Evolutionary conservation across 1,284 basidiomycete genomes (phyloP), one percentile per base, ranked within the genome.

Genomic region (Ceratobasidium sp.): DNA sequence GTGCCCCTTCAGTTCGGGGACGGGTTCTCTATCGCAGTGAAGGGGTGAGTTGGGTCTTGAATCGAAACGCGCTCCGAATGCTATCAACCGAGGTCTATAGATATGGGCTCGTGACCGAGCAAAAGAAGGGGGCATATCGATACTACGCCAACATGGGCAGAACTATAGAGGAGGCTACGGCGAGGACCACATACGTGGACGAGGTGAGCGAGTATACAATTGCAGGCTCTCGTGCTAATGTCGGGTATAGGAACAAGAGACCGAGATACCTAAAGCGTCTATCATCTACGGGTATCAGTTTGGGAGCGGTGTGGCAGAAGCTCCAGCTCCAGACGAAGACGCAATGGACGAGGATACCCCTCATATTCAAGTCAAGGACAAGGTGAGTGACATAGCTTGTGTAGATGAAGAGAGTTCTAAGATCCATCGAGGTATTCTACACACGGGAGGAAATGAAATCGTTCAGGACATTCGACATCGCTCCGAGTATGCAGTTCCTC

Each of bases 1-100:
- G 84, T 97, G 41, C 91, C 92, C 1, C 87, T 99, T 67, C 86
- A 91, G 75, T 84, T 99, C 32, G 94, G 88, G 1, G 84, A 92
- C 16, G 92, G 87, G 1, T 89, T 98, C 74, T 87, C 88, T 18
- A 96, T 99, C 74, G 94, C 95, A 2, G 85, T 98, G 60, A 95
- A 95, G 79, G 97, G 96, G 90, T 96, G 77, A 76, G 85, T 77
- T 73, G 16, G n/a, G 28, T n/a, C n/a, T n/a, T n/a, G n/a, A n/a
- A n/a, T 6, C n/a, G n/a, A n/a, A n/a, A n/a, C n/a, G n/a, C n/a
- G n/a, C n/a, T n/a, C n/a, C n/a, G n/a, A n/a, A n/a, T n/a, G n/a
- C n/a, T n/a, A n/a, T n/a, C n/a, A n/a, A n/a, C n/a, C n/a, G n/a
- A n/a, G n/a, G n/a, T n/a, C n/a, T n/a, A n/a, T n/a, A 96, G 94